A percentile compares a stretch with the other conserved stretches of the same genome.
Conservation (phyloP, 768 basidiomycete species). For the Collybiopsis confluens region DNA sequence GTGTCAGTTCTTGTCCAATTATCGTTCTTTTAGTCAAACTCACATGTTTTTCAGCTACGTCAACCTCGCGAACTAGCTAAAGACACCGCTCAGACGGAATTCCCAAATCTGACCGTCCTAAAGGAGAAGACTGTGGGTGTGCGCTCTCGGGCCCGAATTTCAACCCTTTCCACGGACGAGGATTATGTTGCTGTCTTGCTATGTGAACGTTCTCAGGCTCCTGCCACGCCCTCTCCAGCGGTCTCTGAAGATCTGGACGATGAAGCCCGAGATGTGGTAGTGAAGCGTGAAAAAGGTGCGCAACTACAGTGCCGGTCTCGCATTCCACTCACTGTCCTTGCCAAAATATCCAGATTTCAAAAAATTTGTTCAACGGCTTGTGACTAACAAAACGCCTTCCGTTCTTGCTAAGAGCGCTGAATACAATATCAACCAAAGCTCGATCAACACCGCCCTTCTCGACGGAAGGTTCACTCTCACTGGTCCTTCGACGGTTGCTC, state of each 20-base stretch:
- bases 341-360: too few relatives aligned
- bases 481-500: not conserved
- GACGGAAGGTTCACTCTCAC: conserved; percentile 7
- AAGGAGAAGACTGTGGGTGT: not conserved
- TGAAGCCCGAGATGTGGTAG: not conserved
- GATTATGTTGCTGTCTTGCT: not conserved
- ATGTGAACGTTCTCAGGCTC: not conserved
- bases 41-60: not conserved
- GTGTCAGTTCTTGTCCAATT: not conserved
- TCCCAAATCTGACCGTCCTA: not conserved
- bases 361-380: not conserved
- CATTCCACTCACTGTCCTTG: too few relatives aligned
- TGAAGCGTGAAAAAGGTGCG: not conserved
- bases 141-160: too few relatives aligned
- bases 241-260: too few relatives aligned
- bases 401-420: conserved; percentile 9
- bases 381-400: conserved; percentile 5
- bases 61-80: not conserved
- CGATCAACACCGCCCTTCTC: not conserved
- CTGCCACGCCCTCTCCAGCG: not conserved
- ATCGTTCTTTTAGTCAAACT: not conserved
- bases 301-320: not conserved
- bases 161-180: not conserved
- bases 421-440: conserved; percentile 6
- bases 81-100: not conserved